Evolutionary conservation across 768 basidiomycete genomes (phyloP), one percentile per base, ranked within the genome.

Genomic region (Pleurotus tuber-regium): DNA sequence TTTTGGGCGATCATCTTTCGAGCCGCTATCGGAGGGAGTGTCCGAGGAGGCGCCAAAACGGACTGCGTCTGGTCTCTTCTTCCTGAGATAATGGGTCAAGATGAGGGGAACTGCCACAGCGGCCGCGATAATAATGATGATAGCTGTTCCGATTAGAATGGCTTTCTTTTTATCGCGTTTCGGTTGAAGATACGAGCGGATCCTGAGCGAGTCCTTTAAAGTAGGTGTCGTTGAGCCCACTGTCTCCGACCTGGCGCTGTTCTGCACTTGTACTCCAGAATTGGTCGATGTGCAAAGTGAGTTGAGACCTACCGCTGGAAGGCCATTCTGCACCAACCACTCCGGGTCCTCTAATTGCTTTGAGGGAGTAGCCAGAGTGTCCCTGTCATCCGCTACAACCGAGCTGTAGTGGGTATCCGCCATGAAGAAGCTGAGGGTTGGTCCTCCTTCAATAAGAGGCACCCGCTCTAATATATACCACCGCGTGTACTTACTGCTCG

Each of bases 31-130:
- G 30, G 65, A 59, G 19, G 46, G 51, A 14, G 53, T 42, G 1
- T 56, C 40, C 8, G 51, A 52, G 8, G 61, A 54, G n/a, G n/a
- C n/a, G n/a, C n/a, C n/a, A n/a, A n/a, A n/a, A 3, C 61, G 56
- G 30, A 36, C 41, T n/a, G 51, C 10, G 18, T 19, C 33, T 4
- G 51, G 50, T 36, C 61, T 62, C 33, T 64, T 67, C 18, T 26
- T 23, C n/a, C 31, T 48, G 18, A 14, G 63, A 30, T 33, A 48
- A n/a, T 48, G 50, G 18, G 53, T 58, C 8, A 70, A 55, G 3
- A 63, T 54, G 21, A 68, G 29, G 2, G 60, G 68, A 47, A 76
- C 66, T 0, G 74, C 79, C 5, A 83, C 58, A 10, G 75, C 64
- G 41, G 79, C 67, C 25, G 71, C 71, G 23, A 70, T 56, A 31